Evolutionary conservation across 805 yeast genomes (phyloP).

Genomic region (Metschnikowia aberdeeniae): DNA sequence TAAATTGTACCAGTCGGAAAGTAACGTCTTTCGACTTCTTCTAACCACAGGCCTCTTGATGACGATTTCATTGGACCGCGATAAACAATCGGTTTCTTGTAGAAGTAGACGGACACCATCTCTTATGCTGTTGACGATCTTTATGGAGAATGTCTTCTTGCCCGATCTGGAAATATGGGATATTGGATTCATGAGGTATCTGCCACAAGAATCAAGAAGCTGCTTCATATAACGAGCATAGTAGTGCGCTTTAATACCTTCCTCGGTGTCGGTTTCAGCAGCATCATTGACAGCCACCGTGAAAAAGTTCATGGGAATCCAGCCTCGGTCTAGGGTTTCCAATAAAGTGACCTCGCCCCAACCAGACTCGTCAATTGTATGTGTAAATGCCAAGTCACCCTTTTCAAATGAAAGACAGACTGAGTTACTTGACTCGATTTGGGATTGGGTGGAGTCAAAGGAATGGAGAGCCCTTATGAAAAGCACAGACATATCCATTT

Average conservation of each 20-base stretch:
- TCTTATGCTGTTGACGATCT: slow-evolving; percentile 59
- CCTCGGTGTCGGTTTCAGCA: slow-evolving; percentile 20
- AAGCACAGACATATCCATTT: slow-evolving; percentile 47
- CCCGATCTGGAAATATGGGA: slow-evolving; percentile 40
- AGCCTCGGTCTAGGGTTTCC: slow-evolving; percentile 62
- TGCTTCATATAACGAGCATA: slow-evolving; percentile 45
- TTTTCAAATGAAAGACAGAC: slow-evolving; percentile 70
- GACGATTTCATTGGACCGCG: slow-evolving; percentile 68
- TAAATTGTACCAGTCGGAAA: slow-evolving; percentile 75
- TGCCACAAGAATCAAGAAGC: slow-evolving; percentile 60
- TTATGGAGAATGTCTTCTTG: slow-evolving; percentile 51
- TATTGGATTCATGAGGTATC: slow-evolving; percentile 61
- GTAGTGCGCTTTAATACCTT: slow-evolving; percentile 20
- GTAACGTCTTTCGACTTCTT: slow-evolving; percentile 59
- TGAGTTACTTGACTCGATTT: slow-evolving; percentile 61
- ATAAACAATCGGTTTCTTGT: slow-evolving; percentile 67
- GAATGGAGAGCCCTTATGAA: slow-evolving; percentile 57
- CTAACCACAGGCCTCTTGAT: slow-evolving; percentile 58
- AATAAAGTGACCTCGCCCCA: slow-evolving; percentile 84
- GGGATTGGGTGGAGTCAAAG: slow-evolving; percentile 55
- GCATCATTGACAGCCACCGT: slow-evolving; percentile 38
- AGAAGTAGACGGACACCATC: slow-evolving; percentile 67
- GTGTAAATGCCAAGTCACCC: slow-evolving; percentile 72
- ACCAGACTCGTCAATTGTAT: slow-evolving; percentile 73
- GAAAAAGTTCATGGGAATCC: slow-evolving; percentile 85